Percentiles rank a stretch among this genome's conserved stretches.
Evolutionary conservation across 768 basidiomycete genomes (phyloP).

Genomic region (Omphalotus guepiniiformis): DNA sequence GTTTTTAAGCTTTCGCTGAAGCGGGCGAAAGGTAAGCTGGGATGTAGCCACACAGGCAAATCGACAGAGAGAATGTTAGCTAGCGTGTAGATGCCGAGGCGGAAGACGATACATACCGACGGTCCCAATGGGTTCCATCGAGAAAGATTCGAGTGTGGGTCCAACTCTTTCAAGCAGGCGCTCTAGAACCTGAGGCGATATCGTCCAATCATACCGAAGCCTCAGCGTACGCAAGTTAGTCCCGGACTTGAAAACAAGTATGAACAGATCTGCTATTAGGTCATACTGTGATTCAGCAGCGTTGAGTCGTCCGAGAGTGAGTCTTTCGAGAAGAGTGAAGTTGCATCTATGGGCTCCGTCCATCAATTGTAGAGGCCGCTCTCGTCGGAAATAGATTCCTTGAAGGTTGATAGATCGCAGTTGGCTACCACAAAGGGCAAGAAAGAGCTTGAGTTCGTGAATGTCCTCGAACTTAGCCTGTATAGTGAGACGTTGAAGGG

Average conservation of each 20-base stretch:
- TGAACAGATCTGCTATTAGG: constrained; percentile 1
- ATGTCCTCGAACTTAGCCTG: constrained; percentile 6
- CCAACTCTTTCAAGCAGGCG: not conserved
- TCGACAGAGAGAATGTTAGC: not conserved
- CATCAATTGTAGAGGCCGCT: constrained; percentile 1
- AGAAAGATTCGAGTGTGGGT: not conserved
- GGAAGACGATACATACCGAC: not conserved
- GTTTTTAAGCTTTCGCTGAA: not conserved
- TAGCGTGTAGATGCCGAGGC: not conserved
- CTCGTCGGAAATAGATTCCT: constrained; percentile 4
- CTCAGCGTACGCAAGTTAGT: not conserved
- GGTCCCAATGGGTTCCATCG: constrained; percentile 4
- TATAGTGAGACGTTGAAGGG: constrained; percentile 4
- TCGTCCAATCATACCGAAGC: constrained; percentile 5
- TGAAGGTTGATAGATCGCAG: constrained; percentile 4
- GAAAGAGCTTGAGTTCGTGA: constrained; percentile 5
- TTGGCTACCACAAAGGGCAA: not conserved
- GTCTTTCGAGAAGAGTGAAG: not conserved
- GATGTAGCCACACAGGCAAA: constrained; percentile 2
- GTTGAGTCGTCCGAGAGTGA: constrained; percentile 1
- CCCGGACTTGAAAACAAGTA: constrained; percentile 1
- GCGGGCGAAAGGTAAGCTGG: constrained; percentile 3
- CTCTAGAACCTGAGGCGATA: constrained; percentile 5
- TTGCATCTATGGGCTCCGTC: not conserved
- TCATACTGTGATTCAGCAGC: not conserved